These are phyloP conservation scores for Tylopilus sp. DNA, from an alignment of 1,284 basidiomycete genomes.

Conservation along the genomic window DNA sequence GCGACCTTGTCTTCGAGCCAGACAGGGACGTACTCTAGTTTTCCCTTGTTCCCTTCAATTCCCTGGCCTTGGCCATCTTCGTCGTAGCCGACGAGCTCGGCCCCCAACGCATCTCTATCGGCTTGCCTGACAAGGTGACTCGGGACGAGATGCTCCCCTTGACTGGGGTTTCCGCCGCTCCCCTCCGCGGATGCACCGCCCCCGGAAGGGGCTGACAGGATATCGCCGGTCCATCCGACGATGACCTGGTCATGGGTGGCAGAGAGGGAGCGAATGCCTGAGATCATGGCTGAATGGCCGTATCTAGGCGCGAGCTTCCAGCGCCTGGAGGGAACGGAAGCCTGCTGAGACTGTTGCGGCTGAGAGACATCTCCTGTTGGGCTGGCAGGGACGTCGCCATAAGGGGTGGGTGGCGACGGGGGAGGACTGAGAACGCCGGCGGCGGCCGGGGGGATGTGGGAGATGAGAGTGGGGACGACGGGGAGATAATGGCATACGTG, in stretches of 20 bases:
- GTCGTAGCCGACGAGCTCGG: slow-evolving; percentile 55
- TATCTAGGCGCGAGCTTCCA: slow-evolving; percentile 84
- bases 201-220: slow-evolving; percentile 45
- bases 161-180: slow-evolving; percentile 5
- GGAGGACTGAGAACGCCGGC: slow-evolving; percentile 63
- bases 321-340: slow-evolving; percentile 18
- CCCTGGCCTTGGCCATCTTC: slow-evolving; percentile 49
- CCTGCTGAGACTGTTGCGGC: slow-evolving; percentile 7
- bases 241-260: slow-evolving; percentile 86
- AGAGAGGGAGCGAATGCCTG: slow-evolving; percentile 84
- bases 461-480: slow-evolving; percentile 55
- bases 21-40: slow-evolving; percentile 79
- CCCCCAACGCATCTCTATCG: slow-evolving; percentile 61
- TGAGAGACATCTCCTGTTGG: slow-evolving; percentile 17
- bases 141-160: slow-evolving; percentile 22
- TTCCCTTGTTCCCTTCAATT: slow-evolving; percentile 43
- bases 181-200: slow-evolving; percentile 23
- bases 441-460: slow-evolving; percentile 42
- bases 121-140: slow-evolving; percentile 50
- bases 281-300: slow-evolving; percentile 94
- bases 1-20: slow-evolving; percentile 90
- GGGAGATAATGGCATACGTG: slow-evolving; percentile 86
- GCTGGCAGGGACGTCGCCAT: slow-evolving; percentile 42
- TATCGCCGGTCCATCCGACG: slow-evolving; percentile 92
- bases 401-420: slow-evolving; percentile 55